Evolutionary conservation across 108 stramenopile genomes (phyloP).

Genomic region (Cyclotella distinguenda): DNA sequence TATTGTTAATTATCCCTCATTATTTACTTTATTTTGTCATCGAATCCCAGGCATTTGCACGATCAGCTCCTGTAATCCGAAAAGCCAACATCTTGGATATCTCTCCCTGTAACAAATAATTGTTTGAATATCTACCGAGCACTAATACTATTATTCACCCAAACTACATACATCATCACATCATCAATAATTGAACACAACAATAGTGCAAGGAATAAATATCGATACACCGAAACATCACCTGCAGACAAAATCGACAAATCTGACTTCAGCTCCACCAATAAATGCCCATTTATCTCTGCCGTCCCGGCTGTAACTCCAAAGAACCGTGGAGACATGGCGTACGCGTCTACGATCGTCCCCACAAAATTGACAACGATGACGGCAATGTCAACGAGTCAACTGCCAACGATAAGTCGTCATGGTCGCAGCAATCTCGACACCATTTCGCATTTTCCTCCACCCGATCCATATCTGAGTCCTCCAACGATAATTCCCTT

Average conservation of each 20-base stretch:
- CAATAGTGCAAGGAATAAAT: no score
- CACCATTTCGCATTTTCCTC: not conserved
- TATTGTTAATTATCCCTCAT: no score
- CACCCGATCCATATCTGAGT: not conserved
- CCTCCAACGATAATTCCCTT: not conserved
- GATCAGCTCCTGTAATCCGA: no score
- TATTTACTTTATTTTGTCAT: no score
- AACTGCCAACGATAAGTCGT: not conserved
- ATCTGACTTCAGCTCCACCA: not conserved
- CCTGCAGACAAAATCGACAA: not conserved
- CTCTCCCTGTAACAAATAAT: no score
- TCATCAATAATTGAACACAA: no score
- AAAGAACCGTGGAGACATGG: constrained; percentile 83
- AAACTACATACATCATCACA: no score
- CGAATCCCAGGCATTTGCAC: no score
- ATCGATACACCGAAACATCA: no score
- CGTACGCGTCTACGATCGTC: constrained; percentile 71
- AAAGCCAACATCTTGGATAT: no score
- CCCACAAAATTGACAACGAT: constrained; percentile 48
- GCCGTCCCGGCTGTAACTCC: constrained; percentile 59
- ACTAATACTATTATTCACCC: no score
- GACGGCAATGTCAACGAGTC: not conserved
- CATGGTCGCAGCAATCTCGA: not conserved
- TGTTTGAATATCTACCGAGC: no score
- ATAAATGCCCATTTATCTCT: constrained; percentile 81